Conservation (phyloP, 2,329 filamentous ascomycete species). For the Canariomyces notabilis region DNA sequence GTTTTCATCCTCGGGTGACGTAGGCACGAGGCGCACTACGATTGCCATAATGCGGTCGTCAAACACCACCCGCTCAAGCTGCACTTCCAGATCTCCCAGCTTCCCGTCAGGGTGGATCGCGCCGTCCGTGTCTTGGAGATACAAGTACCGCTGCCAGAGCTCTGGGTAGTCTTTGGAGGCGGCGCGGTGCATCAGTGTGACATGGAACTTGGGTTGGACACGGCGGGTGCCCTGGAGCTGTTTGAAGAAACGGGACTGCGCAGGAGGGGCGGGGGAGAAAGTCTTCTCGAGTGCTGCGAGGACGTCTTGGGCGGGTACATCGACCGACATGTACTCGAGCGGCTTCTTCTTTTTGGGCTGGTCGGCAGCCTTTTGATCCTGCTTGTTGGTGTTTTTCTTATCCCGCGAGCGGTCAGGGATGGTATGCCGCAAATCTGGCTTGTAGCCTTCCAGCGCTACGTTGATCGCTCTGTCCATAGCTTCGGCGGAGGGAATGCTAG, state of each 20-base stretch:
- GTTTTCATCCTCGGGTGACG: slow-evolving; percentile 28
- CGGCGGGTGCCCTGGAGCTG: slow-evolving; percentile 69
- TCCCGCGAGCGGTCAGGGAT: slow-evolving; percentile 56
- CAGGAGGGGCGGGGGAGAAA: slow-evolving; percentile 52
- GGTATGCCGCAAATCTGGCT: slow-evolving; percentile 68
- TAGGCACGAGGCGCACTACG: slow-evolving; percentile 64
- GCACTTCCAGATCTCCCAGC: slow-evolving; percentile 60
- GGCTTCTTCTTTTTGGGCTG: slow-evolving; percentile 40
- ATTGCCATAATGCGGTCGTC: slow-evolving; percentile 87
- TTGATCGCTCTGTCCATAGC: slow-evolving; percentile 78
- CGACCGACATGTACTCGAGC: slow-evolving; percentile 54
- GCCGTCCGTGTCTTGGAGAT: slow-evolving; percentile 49
- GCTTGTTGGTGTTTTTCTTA: slow-evolving; percentile 36
- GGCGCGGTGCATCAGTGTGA: slow-evolving; percentile 85
- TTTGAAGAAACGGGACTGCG: slow-evolving; percentile 64
- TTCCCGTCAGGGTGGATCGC: slow-evolving; percentile 38
- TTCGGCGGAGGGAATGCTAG: slow-evolving; percentile 62
- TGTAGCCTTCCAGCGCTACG: slow-evolving; percentile 69
- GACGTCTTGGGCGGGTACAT: slow-evolving; percentile 40
- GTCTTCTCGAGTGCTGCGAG: slow-evolving; percentile 59
- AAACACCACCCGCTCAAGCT: slow-evolving; percentile 70
- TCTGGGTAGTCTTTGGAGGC: slow-evolving; percentile 55
- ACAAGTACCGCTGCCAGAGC: slow-evolving; percentile 69
- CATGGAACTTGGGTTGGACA: slow-evolving; percentile 82
- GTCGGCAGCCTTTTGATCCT: slow-evolving; percentile 31